Evolutionary conservation across 306 rosid species (phyloP), one percentile per base, ranked within the genome.

Genomic region (Cyclanthera cordifolia): DNA sequence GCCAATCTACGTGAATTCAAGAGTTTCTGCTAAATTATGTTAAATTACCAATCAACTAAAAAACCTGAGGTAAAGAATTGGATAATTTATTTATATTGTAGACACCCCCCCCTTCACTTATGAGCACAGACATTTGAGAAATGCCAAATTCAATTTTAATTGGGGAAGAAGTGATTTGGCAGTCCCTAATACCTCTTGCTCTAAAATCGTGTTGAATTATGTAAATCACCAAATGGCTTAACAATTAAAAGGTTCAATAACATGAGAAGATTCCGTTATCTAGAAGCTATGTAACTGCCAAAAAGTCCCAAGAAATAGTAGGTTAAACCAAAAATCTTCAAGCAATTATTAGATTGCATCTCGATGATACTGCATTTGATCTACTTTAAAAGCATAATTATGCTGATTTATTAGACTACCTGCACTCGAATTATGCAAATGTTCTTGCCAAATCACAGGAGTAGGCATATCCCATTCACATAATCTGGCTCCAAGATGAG

Each of bases 401-500:
- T 54, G 11, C 66, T 41, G 67, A 71, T 6, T 65, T 39, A 45
- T 45, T 43, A 65, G 14, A 82, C 61, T 70, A 89, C 98, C 98
- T 86, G 85, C 52, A 72, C 82, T 74, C 28, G 85, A 83, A 75
- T 83, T 93, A 61, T 93, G 79, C 55, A 85, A 79, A 80, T 89
- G 93, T 63, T 93, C 98, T 82, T 84, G 88, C 98, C 98, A 93
- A 76, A 86, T 58, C 41, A 83, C 80, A 49, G 96, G 96, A n/a
- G 96, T 89, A 75, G 98, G 98, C 12, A 95, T 83, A 69, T 84
- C 83, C 98, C 98, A 93, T 73, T 92, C 90, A 75, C 81, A 85
- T 72, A 92, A 82, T 57, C 60, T 53, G 4, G 88, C 90, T 56
- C 93, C 87, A 76, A 89, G 81, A 75, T 81, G 90, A 71, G 95